phyloP scores from a whole-genome alignment of 352 stramenopile species.

The Phytophthora chlamydospora region DNA sequence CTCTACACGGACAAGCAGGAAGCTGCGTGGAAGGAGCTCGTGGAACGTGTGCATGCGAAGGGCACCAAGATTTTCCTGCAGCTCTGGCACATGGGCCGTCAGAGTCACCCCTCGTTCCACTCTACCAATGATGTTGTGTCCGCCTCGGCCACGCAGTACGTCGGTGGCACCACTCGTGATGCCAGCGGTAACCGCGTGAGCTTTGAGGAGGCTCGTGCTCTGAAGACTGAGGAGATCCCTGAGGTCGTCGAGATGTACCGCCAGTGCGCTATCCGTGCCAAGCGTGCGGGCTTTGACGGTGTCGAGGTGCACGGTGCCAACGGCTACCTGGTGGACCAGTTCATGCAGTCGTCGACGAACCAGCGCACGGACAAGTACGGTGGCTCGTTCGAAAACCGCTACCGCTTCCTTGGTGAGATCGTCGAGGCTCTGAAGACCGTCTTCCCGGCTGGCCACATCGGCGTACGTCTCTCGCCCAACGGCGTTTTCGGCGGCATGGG shows the following conservation, averaged over 20 bases:
- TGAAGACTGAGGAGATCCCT: slow-evolving; percentile 14
- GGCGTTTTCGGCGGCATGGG: slow-evolving; percentile 19
- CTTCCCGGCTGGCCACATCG: slow-evolving; percentile 9
- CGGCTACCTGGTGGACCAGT: slow-evolving; percentile 18
- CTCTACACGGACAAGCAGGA: slow-evolving; percentile 22
- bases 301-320: slow-evolving; percentile 17
- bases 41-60: slow-evolving; percentile 15
- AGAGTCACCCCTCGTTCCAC: slow-evolving; percentile 21
- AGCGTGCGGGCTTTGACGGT: slow-evolving; percentile 13
- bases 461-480: slow-evolving; percentile 17
- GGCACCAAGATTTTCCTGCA: slow-evolving; percentile 24
- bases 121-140: slow-evolving; percentile 13
- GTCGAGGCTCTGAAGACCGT: slow-evolving; percentile 11
- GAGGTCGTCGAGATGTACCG: slow-evolving; percentile 20
- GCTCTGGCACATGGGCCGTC: slow-evolving; percentile 24
- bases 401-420: slow-evolving; percentile 11
- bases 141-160: slow-evolving; percentile 11
- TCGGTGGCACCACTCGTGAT: slow-evolving; percentile 7
- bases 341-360: slow-evolving; percentile 21
- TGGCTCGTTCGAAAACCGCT: slow-evolving; percentile 23
- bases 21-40: slow-evolving; percentile 15
- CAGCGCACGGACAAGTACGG: slow-evolving; percentile 22
- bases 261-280: slow-evolving; percentile 10
- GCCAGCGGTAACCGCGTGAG: slow-evolving; percentile 6
- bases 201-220: slow-evolving; percentile 12